Percentiles rank a stretch among this genome's conserved stretches.
Evolutionary conservation across 1,284 basidiomycete species (phyloP).

Genomic region (Heimioporus punctisporus): DNA sequence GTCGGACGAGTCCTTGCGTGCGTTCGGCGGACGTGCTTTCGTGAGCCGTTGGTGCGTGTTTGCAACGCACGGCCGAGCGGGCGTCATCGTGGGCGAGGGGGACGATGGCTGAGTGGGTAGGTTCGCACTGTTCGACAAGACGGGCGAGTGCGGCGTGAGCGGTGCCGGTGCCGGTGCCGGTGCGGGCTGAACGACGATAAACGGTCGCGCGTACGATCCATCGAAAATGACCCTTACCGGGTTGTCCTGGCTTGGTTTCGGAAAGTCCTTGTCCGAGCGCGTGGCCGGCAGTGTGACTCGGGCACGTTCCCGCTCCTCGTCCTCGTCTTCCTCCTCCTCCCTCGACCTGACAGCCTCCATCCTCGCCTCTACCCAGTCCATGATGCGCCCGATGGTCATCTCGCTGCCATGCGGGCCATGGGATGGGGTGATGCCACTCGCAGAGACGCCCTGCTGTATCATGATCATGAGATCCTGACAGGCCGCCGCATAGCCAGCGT

Average conservation of each 20-base stretch:
- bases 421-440: constrained; percentile 42
- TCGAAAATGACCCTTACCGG: no score
- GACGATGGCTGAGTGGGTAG: constrained; percentile 25
- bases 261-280: constrained; percentile 22
- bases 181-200: no score
- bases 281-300: constrained; percentile 18
- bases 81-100: constrained; percentile 37
- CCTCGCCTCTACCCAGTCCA: constrained; percentile 78
- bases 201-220: no score
- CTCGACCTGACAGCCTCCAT: constrained; percentile 69
- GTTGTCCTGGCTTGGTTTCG: constrained; percentile 21
- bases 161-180: constrained; percentile 15
- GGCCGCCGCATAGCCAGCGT: constrained; percentile 73
- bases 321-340: constrained; percentile 80
- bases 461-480: constrained; percentile 78
- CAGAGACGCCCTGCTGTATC: constrained; percentile 79
- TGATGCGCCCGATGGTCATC: constrained; percentile 73
- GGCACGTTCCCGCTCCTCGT: constrained; percentile 54
- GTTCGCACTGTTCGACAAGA: constrained; percentile 20
- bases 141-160: constrained; percentile 32
- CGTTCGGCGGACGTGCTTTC: constrained; percentile 24
- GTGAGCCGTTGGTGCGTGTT: constrained; percentile 22
- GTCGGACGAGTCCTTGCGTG: constrained; percentile 32
- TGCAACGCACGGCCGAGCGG: constrained; percentile 23
- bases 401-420: constrained; percentile 46